Evolutionary conservation across 1,284 basidiomycete species (phyloP), one percentile per base, ranked within the genome.

Genomic region (Rugosomyces carneus): DNA sequence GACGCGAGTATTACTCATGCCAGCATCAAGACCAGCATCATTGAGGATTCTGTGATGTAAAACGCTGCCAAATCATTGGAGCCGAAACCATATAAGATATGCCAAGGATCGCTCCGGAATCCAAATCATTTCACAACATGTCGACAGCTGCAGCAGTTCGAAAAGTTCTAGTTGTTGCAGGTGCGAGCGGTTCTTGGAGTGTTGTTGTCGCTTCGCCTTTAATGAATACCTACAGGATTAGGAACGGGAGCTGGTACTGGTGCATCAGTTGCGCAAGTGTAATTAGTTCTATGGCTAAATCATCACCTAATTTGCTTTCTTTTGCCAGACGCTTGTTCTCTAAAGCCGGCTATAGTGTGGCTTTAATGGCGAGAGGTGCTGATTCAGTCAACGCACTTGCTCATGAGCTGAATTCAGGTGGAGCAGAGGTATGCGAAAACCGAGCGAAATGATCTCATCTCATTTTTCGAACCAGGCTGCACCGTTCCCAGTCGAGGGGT

Each of bases 291-390:
- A 27, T 21, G 5, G 16, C 7, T n/a, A 16, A 37, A 19, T 11
- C 20, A 13, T 42, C 10, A 26, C 19, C 27, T 26, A 35, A 20
- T 3, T 29, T 5, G 8, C 7, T 7, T 3, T 7, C 21, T 23
- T 23, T 23, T 23, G 21, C 7, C 46, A 86, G 83, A 16, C 80
- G 78, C 37, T 52, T 80, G 10, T 85, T 85, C 51, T 70, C 80
- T 3, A 76, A 77, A 57, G 64, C 75, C 27, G 84, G 85, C 0
- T 89, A 85, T 56, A 75, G 72, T 35, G 72, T 89, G 32, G 85
- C 85, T 0, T 63, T 89, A 38, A 70, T 89, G 38, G 81, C 83
- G 7, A 71, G 86, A 35, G 76, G 77, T 36, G 60, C 68, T 1
- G 76, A 78, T 16, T 59, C 69, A 16, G 65, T 85, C 8, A 65